A percentile compares a stretch with the other conserved stretches of the same genome.
Conservation (phyloP, 352 stramenopile genomes). For the Peronosclerospora sorghi region DNA sequence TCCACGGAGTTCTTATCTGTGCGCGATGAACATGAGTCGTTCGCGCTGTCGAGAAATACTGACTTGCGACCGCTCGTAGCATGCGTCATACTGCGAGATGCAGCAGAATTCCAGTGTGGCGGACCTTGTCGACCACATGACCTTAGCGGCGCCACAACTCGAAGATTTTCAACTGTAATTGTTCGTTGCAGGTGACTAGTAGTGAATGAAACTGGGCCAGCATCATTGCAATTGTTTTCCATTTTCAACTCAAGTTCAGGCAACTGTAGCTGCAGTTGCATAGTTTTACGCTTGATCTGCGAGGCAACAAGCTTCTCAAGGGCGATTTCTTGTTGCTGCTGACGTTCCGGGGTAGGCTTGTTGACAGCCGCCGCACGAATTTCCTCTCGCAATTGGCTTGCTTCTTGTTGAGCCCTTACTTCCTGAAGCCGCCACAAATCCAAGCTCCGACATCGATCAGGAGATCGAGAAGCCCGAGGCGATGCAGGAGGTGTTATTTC, state of each 20-base stretch:
- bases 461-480: conserved; percentile 16
- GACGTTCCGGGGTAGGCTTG: conserved; percentile 56
- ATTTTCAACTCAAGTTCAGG: conserved; percentile 26
- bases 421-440: conserved; percentile 42
- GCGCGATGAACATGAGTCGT: conserved; percentile 14
- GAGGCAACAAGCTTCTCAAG: conserved; percentile 56
- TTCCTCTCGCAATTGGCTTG: conserved; percentile 35
- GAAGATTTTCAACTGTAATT: conserved; percentile 14
- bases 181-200: conserved; percentile 9
- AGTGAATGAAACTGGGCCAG: conserved; percentile 15
- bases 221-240: conserved; percentile 21
- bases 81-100: conserved; percentile 12
- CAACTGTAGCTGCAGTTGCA: conserved; percentile 37
- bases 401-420: conserved; percentile 28
- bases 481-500: conserved; percentile 16
- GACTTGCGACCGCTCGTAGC: conserved; percentile 8
- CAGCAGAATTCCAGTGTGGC: conserved; percentile 17
- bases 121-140: conserved; percentile 13
- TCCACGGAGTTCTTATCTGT: conserved; percentile 21
- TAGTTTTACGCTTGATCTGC: conserved; percentile 50
- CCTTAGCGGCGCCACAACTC: conserved; percentile 8
- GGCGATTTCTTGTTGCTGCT: conserved; percentile 56
- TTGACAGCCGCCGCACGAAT: conserved; percentile 40
- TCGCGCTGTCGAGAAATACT: conserved; percentile 16
- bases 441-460: conserved; percentile 36